A percentile compares a stretch with the other conserved stretches of the same genome.
Evolutionary conservation across 1,139 yeast species (phyloP).

Genomic region (Scheffersomyces lignicola): DNA sequence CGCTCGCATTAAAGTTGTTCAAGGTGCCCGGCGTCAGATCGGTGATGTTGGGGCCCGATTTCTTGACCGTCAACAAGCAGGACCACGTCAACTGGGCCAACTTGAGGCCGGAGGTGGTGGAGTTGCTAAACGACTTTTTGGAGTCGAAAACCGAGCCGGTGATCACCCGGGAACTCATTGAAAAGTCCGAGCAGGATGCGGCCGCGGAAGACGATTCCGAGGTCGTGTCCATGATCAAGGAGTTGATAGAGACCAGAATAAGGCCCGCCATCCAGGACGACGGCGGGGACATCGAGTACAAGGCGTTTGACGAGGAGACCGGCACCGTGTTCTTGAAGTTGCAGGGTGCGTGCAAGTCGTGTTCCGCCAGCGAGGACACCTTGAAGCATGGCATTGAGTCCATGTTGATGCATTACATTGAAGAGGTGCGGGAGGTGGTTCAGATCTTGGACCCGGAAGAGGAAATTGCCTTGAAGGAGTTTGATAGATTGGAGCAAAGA

Average conservation of each 20-base stretch:
- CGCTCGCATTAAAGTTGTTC: constrained; percentile 78
- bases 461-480: constrained; percentile 61
- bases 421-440: constrained; percentile 74
- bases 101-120: constrained; percentile 46
- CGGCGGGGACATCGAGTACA: constrained; percentile 78
- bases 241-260: constrained; percentile 59
- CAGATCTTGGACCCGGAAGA: constrained; percentile 57
- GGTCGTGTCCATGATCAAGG: constrained; percentile 57
- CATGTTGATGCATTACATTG: constrained; percentile 83
- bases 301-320: constrained; percentile 64
- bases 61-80: constrained; percentile 47
- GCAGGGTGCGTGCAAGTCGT: constrained; percentile 82
- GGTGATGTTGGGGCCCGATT: constrained; percentile 78
- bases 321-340: constrained; percentile 75
- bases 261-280: constrained; percentile 75
- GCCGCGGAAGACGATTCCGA: constrained; percentile 47
- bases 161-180: constrained; percentile 48
- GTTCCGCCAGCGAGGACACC: constrained; percentile 76
- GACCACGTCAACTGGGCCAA: constrained; percentile 49
- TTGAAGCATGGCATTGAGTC: constrained; percentile 79
- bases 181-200: constrained; percentile 34
- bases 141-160: constrained; percentile 45
- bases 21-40: constrained; percentile 83
- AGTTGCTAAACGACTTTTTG: constrained; percentile 39
- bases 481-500: constrained; percentile 61